A percentile compares a stretch with the other conserved stretches of the same genome.
Evolutionary conservation across 176 grass and related monocot species (phyloP).

Genomic region (Phyllostachys edulis): DNA sequence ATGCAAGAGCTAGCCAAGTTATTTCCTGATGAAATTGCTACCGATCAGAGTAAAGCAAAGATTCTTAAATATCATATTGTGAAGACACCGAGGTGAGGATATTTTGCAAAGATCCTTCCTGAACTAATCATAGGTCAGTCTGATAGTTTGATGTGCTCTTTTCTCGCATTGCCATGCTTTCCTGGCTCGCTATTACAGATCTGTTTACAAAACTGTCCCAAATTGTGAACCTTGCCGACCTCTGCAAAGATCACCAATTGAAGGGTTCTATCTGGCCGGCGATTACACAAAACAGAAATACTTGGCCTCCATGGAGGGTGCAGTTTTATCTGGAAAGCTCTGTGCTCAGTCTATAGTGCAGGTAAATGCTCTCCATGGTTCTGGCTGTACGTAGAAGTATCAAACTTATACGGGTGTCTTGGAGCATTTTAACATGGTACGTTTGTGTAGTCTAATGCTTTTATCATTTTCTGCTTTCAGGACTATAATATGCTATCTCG

Average conservation of each 20-base stretch:
- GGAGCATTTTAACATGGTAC: neutral
- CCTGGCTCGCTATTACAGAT: constrained; percentile 51
- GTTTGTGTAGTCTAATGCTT: constrained; percentile 16
- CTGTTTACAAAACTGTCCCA: constrained; percentile 91
- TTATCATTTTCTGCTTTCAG: constrained; percentile 39
- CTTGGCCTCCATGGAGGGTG: constrained; percentile 95
- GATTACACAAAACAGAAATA: constrained; percentile 99
- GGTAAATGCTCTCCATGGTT: constrained; percentile 39
- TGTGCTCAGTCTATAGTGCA: constrained; percentile 85
- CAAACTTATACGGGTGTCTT: neutral
- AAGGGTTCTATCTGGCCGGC: constrained; percentile 88
- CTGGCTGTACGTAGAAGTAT: neutral
- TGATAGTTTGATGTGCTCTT: neutral
- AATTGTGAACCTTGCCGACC: constrained; percentile 84
- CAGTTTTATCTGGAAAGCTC: constrained; percentile 83
- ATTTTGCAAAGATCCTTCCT: neutral
- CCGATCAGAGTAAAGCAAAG: constrained; percentile 90
- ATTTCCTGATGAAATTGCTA: constrained; percentile 94
- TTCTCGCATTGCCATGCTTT: neutral
- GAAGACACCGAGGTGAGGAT: constrained; percentile 81
- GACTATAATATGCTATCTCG: constrained; percentile 54
- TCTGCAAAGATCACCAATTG: constrained; percentile 79
- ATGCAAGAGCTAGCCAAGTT: constrained; percentile 91
- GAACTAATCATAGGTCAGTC: neutral
- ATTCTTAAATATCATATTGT: constrained; percentile 89